A percentile compares a stretch with the other conserved stretches of the same genome.
These are phyloP conservation scores for Tylopilus sp. DNA, from an alignment of 1,284 basidiomycete species.

Conservation along the genomic window DNA sequence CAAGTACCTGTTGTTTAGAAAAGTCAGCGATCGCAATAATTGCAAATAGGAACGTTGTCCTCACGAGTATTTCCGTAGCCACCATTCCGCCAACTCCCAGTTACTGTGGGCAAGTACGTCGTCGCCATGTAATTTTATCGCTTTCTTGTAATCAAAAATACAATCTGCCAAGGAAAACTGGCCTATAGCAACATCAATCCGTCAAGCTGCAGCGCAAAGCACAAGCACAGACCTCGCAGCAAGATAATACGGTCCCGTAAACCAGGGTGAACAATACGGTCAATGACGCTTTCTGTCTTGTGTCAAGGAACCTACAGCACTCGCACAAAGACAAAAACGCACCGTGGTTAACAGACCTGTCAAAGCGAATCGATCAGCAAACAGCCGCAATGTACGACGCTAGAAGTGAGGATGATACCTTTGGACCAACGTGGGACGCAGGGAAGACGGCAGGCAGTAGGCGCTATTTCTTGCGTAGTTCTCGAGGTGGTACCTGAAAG, in stretches of 20 bases:
- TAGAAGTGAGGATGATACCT: constrained; percentile 40
- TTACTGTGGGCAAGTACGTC: constrained; percentile 82
- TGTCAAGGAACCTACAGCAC: constrained; percentile 9
- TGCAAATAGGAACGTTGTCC: neutral
- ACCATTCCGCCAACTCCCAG: constrained; percentile 83
- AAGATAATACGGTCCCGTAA: constrained; percentile 87
- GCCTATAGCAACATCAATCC: constrained; percentile 47
- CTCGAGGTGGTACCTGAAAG: constrained; percentile 73
- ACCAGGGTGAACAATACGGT: constrained; percentile 80
- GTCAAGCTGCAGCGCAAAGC: constrained; percentile 19
- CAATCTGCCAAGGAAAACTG: constrained; percentile 75
- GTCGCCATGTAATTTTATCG: constrained; percentile 76
- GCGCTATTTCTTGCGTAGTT: constrained; percentile 76
- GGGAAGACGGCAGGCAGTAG: constrained; percentile 83
- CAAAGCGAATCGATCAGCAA: constrained; percentile 15
- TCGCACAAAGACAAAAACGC: constrained; percentile 11
- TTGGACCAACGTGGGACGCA: constrained; percentile 82
- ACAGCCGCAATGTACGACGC: neutral
- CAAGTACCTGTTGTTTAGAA: constrained; percentile 50
- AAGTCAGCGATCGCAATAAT: constrained; percentile 1
- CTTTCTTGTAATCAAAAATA: constrained; percentile 61
- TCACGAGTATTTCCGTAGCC: constrained; percentile 68
- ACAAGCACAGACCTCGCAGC: constrained; percentile 54
- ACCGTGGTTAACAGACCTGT: constrained; percentile 80
- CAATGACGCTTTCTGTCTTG: constrained; percentile 74